phyloP scores from a whole-genome alignment of 2,329 filamentous ascomycete species.

The Bipolaris cookei region DNA sequence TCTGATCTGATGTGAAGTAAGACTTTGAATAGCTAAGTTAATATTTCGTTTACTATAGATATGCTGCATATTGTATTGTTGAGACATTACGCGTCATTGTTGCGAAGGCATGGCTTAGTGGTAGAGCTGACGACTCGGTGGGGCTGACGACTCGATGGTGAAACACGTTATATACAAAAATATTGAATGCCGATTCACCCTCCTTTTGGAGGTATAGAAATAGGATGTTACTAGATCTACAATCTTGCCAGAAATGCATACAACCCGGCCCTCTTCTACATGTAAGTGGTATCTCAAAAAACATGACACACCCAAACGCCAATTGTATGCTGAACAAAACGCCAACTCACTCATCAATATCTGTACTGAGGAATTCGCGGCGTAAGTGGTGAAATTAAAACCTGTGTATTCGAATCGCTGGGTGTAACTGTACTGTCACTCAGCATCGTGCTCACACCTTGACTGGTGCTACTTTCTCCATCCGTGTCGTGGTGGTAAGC shows the following conservation, averaged over 20 bases:
- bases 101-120: too few relatives aligned
- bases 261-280: background rate
- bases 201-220: background rate
- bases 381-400: constrained; percentile 29
- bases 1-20: too few relatives aligned
- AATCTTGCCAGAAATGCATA: background rate
- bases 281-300: constrained; percentile 21
- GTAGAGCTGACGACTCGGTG: too few relatives aligned
- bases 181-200: background rate
- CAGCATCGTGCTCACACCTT: constrained; percentile 29
- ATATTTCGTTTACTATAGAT: too few relatives aligned
- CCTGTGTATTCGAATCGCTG: constrained; percentile 11
- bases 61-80: too few relatives aligned
- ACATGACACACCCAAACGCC: constrained; percentile 6
- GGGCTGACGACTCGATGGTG: too few relatives aligned
- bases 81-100: too few relatives aligned
- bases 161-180: background rate
- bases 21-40: too few relatives aligned
- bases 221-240: background rate
- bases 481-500: constrained; percentile 30
- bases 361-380: background rate
- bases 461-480: constrained; percentile 22
- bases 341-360: background rate
- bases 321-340: background rate
- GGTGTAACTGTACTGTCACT: constrained; percentile 32